phyloP scores from a whole-genome alignment of 1,284 basidiomycete species.

The Ceratobasidium sp. region DNA sequence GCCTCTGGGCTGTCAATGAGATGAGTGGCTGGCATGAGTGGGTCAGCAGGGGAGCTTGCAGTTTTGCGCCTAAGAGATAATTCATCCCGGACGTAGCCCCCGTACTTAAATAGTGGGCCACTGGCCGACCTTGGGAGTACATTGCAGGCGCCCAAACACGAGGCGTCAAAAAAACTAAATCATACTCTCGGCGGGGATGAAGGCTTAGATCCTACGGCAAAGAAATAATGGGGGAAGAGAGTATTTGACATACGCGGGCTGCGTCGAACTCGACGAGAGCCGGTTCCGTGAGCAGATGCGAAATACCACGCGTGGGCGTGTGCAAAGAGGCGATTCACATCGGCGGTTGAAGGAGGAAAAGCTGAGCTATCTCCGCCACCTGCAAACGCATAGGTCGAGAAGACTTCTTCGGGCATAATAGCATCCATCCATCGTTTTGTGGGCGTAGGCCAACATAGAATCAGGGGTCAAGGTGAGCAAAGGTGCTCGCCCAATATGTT shows the following conservation, averaged over 20 bases:
- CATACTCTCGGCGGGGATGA: conserved; percentile 33
- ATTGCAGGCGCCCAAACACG: conserved; percentile 38
- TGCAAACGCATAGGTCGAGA: conserved; percentile 19
- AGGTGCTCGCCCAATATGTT: too few species aligned
- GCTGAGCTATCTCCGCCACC: conserved; percentile 39
- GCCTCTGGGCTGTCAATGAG: conserved; percentile 30
- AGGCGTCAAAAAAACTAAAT: conserved; percentile 14
- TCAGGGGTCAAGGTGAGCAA: background rate
- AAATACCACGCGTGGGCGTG: conserved; percentile 33
- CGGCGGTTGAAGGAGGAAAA: conserved; percentile 35
- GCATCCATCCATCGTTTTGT: background rate
- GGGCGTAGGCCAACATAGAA: background rate
- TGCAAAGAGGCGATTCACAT: conserved; percentile 12
- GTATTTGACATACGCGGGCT: conserved; percentile 32
- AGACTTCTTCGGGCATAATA: conserved; percentile 19
- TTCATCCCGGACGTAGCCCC: background rate
- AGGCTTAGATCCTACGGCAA: conserved; percentile 22
- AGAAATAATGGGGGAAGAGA: background rate
- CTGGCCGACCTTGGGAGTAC: background rate
- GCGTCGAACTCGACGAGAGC: conserved; percentile 18
- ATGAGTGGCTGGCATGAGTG: conserved; percentile 20
- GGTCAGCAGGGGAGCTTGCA: background rate
- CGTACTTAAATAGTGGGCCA: conserved; percentile 9
- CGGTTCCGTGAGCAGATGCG: conserved; percentile 15
- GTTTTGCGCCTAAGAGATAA: background rate